Evolutionary conservation across 202 grass and related monocot species (phyloP), one percentile per base, ranked within the genome.

Genomic region (Digitaria exilis): DNA sequence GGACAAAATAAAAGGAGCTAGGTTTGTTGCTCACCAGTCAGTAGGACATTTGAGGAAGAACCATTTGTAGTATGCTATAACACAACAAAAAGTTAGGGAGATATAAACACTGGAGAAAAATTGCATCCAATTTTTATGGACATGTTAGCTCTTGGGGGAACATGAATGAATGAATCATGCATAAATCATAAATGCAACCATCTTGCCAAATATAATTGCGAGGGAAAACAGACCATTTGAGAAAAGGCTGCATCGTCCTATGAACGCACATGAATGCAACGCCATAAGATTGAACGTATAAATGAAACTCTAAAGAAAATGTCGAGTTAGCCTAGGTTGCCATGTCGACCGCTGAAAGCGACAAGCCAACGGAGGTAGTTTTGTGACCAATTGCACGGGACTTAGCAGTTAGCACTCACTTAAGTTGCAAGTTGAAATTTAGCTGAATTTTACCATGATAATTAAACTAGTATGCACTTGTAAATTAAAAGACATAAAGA

Each of bases 1-100:
- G 75, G 83, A 63, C 65, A 61, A 77, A 78, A 39, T 13, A 77
- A 78, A 78, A 18, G 4, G 54, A 17, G 15, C 31, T 14, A n/a
- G 42, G 55, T 35, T 60, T 61, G 52, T 71, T 68, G 8, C 34
- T 62, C 42, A 29, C 10, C 13, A 58, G 55, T 19, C 42, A 29
- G 65, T 24, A 72, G 65, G 24, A 79, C 44, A 43, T 51, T 37
- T 24, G 37, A 52, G 16, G 48, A 77, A 51, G 15, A 58, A 26
- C 0, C 31, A 52, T 42, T 18, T 17, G n/a, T n/a, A 39, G n/a
- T 7, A 76, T 6, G 15, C 29, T 57, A n/a, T n/a, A n/a, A n/a
- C n/a, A n/a, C n/a, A 43, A 29, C 25, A 28, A 54, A n/a, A 35
- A 5, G 17, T n/a, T 32, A 34, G 15, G 16, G 25, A 51, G 12